A percentile compares a stretch with the other conserved stretches of the same genome.
These are phyloP conservation scores for Beauveria brongniartii DNA, from an alignment of 2,329 filamentous ascomycete genomes.

Conservation along the genomic window DNA sequence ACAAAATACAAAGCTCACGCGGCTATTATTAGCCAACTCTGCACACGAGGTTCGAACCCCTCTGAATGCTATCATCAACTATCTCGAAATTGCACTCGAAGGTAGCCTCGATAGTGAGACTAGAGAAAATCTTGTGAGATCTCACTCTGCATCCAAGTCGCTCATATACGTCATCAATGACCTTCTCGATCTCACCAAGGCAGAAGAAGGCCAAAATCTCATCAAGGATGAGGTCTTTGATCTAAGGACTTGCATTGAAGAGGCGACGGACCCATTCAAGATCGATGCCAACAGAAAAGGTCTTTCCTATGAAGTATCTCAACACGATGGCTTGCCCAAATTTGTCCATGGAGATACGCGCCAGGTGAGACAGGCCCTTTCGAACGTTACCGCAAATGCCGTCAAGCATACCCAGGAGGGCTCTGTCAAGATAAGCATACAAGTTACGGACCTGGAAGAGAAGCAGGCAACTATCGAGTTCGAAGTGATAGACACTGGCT, in stretches of 20 bases:
- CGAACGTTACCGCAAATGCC: slow-evolving; percentile 78
- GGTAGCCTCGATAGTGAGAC: slow-evolving; percentile 73
- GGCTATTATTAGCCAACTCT: slow-evolving; percentile 74
- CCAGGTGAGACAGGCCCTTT: slow-evolving; percentile 72
- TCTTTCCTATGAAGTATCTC: slow-evolving; percentile 59
- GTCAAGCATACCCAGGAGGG: slow-evolving; percentile 68
- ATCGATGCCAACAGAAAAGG: slow-evolving; percentile 69
- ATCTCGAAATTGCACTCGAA: slow-evolving; percentile 83
- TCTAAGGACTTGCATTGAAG: slow-evolving; percentile 59
- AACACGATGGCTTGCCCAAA: slow-evolving; percentile 60
- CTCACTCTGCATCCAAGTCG: slow-evolving; percentile 86
- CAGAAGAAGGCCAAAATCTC: slow-evolving; percentile 70
- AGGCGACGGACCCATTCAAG: slow-evolving; percentile 67
- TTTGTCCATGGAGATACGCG: slow-evolving; percentile 72
- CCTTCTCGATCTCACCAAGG: slow-evolving; percentile 78
- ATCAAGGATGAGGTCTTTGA: slow-evolving; percentile 78
- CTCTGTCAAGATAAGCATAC: slow-evolving; percentile 61
- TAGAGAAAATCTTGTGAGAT: slow-evolving; percentile 73
- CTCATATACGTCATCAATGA: slow-evolving; percentile 94
- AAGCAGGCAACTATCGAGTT: slow-evolving; percentile 62
- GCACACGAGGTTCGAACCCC: slow-evolving; percentile 89
- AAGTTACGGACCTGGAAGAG: slow-evolving; percentile 46
- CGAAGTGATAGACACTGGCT: slow-evolving; percentile 66
- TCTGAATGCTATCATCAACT: slow-evolving; percentile 90
- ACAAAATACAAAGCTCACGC: slow-evolving; percentile 73